Conservation (phyloP, 1,284 basidiomycete genomes). For the Tilletia walkeri region DNA sequence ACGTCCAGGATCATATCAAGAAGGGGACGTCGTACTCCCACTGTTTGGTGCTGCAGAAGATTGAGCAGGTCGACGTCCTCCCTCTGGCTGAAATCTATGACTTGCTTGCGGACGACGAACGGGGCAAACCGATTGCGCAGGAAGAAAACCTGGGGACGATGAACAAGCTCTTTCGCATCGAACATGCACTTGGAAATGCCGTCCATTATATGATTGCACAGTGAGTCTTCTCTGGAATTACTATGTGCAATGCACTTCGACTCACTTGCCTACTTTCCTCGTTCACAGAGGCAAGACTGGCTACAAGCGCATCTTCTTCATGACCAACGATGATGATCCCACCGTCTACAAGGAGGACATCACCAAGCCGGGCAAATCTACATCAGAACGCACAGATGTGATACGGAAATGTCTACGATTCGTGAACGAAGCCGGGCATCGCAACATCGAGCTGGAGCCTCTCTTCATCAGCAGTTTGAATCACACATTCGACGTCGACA, state of each 20-base stretch:
- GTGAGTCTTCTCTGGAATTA: conserved; percentile 61
- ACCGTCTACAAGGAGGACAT: background rate
- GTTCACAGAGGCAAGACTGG: conserved; percentile 75
- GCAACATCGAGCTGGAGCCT: conserved; percentile 79
- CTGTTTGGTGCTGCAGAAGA: conserved; percentile 72
- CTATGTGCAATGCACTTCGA: conserved; percentile 77
- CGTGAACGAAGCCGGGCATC: conserved; percentile 63
- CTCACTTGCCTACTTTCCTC: no score
- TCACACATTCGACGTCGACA: conserved; percentile 64
- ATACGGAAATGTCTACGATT: background rate
- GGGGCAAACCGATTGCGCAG: background rate
- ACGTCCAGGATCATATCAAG: background rate
- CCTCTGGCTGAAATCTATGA: conserved; percentile 15
- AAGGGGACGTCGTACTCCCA: conserved; percentile 62
- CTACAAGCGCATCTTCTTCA: conserved; percentile 83
- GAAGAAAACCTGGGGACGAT: background rate
- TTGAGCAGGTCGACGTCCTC: conserved; percentile 72
- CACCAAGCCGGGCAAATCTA: background rate
- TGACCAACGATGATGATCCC: conserved; percentile 84
- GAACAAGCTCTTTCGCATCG: conserved; percentile 60
- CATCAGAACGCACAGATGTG: background rate
- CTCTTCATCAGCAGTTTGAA: conserved; percentile 80
- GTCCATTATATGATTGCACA: conserved; percentile 71
- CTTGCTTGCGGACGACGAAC: conserved; percentile 19
- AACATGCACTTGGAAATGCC: conserved; percentile 66